These are phyloP conservation scores for Grosmannia serpens DNA, from an alignment of 2,329 filamentous ascomycete genomes.

Conservation along the genomic window DNA sequence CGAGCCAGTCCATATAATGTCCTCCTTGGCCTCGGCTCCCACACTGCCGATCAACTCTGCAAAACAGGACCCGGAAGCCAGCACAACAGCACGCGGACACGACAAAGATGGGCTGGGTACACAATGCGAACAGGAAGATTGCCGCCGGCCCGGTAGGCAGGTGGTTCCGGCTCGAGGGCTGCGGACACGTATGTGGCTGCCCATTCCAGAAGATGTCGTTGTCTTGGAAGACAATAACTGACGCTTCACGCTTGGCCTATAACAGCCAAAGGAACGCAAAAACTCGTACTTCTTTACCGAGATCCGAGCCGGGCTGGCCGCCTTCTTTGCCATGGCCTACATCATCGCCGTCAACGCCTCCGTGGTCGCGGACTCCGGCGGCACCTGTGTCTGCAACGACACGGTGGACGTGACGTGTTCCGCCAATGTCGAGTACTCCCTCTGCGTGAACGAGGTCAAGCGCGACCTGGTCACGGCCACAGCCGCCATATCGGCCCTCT, in stretches of 20 bases:
- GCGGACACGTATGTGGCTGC: constrained; percentile 57
- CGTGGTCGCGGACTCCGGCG: constrained; percentile 65
- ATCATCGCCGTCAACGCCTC: constrained; percentile 67
- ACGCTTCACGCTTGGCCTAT: not conserved
- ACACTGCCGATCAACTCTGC: not conserved
- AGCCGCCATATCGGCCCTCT: constrained; percentile 62
- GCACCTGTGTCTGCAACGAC: constrained; percentile 56
- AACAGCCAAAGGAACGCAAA: constrained; percentile 43
- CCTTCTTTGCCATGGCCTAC: constrained; percentile 72
- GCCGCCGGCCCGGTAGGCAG: constrained; percentile 55
- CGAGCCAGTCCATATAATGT: not conserved
- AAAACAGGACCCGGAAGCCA: too few relatives aligned
- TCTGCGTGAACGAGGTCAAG: constrained; percentile 20
- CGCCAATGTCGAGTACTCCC: constrained; percentile 19
- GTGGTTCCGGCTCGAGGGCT: constrained; percentile 73
- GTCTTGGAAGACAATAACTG: too few relatives aligned
- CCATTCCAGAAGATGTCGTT: not conserved
- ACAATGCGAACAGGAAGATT: constrained; percentile 41
- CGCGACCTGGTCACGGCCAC: constrained; percentile 74
- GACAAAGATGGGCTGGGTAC: constrained; percentile 33
- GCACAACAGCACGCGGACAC: not conserved
- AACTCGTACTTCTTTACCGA: constrained; percentile 67
- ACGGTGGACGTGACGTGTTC: constrained; percentile 16
- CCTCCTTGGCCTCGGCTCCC: not conserved
- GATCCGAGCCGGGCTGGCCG: constrained; percentile 67